Conservation (phyloP, 345 rosid species). For the Tarenaya hassleriana region DNA sequence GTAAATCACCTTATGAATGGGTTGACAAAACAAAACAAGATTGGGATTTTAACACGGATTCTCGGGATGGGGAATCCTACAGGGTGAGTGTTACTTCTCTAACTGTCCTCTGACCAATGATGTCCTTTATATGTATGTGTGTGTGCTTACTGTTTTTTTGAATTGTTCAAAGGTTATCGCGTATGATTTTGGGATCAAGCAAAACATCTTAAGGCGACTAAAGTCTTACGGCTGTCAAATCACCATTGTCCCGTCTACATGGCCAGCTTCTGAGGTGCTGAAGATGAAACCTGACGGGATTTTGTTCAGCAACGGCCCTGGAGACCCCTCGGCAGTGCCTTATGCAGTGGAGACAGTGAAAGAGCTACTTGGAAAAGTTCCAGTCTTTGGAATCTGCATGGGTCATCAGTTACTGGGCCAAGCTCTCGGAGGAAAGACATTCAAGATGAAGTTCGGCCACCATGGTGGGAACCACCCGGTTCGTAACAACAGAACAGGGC, state of each 20-base stretch:
- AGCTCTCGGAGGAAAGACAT: conserved; percentile 94
- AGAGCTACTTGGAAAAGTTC: conserved; percentile 71
- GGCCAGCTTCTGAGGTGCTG: conserved; percentile 77
- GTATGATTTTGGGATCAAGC: conserved; percentile 94
- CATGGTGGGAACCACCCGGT: conserved; percentile 98
- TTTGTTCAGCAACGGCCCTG: conserved; percentile 97
- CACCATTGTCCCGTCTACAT: conserved; percentile 82
- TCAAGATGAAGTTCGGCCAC: conserved; percentile 97
- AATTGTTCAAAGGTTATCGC: conserved; percentile 53
- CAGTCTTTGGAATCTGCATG: conserved; percentile 98
- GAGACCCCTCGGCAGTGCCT: conserved; percentile 96
- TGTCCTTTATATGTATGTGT: too few relatives aligned
- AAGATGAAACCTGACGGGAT: conserved; percentile 90
- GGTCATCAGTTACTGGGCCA: conserved; percentile 96
- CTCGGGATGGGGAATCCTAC: conserved; percentile 36
- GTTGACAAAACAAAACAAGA: conserved; percentile 55
- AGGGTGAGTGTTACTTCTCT: conserved; percentile 40
- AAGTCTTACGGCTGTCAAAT: conserved; percentile 85
- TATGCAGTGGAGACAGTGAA: conserved; percentile 87
- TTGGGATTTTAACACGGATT: conserved; percentile 66
- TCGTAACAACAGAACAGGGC: conserved; percentile 50
- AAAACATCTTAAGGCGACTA: conserved; percentile 73
- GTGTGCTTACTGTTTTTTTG: conserved; percentile 12
- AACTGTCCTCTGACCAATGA: conserved; percentile 6
- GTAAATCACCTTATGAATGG: conserved; percentile 80